A percentile compares a stretch with the other conserved stretches of the same genome.
Evolutionary conservation across 768 basidiomycete species (phyloP).

Genomic region (Coprinopsis sp.): DNA sequence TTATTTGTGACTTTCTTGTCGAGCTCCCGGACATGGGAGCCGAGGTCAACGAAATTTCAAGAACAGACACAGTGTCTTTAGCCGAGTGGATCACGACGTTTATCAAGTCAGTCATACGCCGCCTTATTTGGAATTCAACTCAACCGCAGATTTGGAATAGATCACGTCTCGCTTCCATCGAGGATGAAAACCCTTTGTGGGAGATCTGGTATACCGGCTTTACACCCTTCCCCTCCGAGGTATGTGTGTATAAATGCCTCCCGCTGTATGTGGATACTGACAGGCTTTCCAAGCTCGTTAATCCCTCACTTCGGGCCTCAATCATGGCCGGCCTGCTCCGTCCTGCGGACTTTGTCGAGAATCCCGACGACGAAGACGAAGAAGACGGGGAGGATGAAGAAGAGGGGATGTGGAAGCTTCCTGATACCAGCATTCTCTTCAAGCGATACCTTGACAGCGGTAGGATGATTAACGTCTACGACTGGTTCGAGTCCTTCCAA

Average conservation of each 20-base stretch:
- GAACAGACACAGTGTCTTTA: no score
- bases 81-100: not conserved
- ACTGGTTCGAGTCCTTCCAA: conserved; percentile 82
- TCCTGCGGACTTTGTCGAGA: conserved; percentile 45
- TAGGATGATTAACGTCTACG: conserved; percentile 80
- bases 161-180: conserved; percentile 32
- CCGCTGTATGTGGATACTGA: not conserved
- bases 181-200: conserved; percentile 54
- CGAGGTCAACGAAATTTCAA: no score
- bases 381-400: not conserved
- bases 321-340: conserved; percentile 56
- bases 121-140: not conserved
- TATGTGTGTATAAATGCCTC: conserved; percentile 20
- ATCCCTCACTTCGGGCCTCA: conserved; percentile 63
- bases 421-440: conserved; percentile 77
- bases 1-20: conserved; percentile 1
- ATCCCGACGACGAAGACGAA: conserved; percentile 3
- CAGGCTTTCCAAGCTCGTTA: conserved; percentile 45
- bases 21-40: no score
- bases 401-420: conserved; percentile 45
- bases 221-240: conserved; percentile 64
- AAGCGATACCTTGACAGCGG: conserved; percentile 73
- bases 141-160: not conserved
- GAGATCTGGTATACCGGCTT: conserved; percentile 71
- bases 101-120: not conserved